Percentiles rank a stretch among this genome's conserved stretches.
These are phyloP conservation scores for Craterostigma plantagineum DNA, from an alignment of 257 asterid genomes.

Conservation along the genomic window DNA sequence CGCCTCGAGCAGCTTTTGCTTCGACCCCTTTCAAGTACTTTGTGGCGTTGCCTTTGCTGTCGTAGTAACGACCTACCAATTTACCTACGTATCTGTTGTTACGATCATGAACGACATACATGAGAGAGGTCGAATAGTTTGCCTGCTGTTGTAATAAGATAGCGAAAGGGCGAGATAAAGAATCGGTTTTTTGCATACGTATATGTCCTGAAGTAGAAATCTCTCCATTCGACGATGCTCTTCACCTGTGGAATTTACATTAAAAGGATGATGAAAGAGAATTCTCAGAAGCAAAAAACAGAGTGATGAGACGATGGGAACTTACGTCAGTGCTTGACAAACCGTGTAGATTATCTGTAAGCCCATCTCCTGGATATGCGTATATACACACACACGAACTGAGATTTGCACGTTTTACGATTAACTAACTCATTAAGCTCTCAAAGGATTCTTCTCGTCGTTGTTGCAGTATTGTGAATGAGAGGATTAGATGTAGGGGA, in stretches of 20 bases:
- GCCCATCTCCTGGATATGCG: conserved; percentile 73
- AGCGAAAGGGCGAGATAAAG: conserved; percentile 3
- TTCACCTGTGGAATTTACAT: conserved; percentile 35
- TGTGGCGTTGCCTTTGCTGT: conserved; percentile 54
- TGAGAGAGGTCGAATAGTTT: background rate
- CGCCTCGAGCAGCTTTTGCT: conserved; percentile 88
- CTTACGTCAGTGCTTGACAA: conserved; percentile 63
- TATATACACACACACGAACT: background rate
- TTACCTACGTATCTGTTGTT: conserved; percentile 67
- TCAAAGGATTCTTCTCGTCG: background rate
- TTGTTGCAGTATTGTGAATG: background rate
- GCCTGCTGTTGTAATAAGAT: conserved; percentile 1
- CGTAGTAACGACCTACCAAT: conserved; percentile 72
- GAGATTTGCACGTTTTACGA: conserved; percentile 6
- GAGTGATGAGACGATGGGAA: conserved; percentile 1
- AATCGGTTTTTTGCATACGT: conserved; percentile 45
- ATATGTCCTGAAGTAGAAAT: conserved; percentile 59
- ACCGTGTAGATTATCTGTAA: conserved; percentile 55
- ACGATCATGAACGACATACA: too few species aligned
- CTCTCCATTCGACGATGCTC: conserved; percentile 89
- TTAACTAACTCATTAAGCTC: conserved; percentile 2
- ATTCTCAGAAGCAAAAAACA: conserved; percentile 3
- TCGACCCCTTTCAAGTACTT: conserved; percentile 81
- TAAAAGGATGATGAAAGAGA: conserved; percentile 1
- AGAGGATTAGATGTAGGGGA: background rate